A percentile compares a stretch with the other conserved stretches of the same genome.
phyloP scores from a whole-genome alignment of 2,329 filamentous ascomycete genomes.

The Venturia carpophila region DNA sequence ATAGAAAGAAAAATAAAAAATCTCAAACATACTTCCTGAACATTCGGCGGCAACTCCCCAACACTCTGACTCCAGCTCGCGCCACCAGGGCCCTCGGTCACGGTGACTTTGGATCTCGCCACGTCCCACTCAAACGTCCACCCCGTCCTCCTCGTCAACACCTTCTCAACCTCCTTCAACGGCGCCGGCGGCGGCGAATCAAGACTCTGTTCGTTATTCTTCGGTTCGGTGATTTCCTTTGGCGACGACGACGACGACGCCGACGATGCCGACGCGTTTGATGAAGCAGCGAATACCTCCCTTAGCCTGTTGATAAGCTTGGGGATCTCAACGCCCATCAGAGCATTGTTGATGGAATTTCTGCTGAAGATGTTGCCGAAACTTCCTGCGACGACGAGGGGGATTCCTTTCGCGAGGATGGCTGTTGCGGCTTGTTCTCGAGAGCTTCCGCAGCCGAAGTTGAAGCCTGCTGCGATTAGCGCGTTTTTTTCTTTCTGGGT shows the following conservation, averaged over 20 bases:
- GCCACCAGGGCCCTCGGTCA: slow-evolving; percentile 60
- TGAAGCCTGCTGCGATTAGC: slow-evolving; percentile 43
- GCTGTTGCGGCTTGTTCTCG: slow-evolving; percentile 85
- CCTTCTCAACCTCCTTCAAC: slow-evolving; percentile 41
- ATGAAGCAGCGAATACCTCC: slow-evolving; percentile 44
- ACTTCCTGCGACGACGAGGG: slow-evolving; percentile 70
- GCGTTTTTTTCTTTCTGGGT: background rate
- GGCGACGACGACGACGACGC: background rate
- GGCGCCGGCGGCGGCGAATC: slow-evolving; percentile 40
- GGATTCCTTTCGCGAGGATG: slow-evolving; percentile 71
- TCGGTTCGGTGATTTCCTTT: slow-evolving; percentile 35
- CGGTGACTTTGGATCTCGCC: slow-evolving; percentile 57
- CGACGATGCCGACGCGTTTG: background rate
- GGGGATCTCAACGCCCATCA: slow-evolving; percentile 65
- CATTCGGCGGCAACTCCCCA: slow-evolving; percentile 73
- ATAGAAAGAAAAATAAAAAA: too few relatives aligned
- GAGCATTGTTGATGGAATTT: slow-evolving; percentile 72
- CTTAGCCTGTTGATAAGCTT: slow-evolving; percentile 58
- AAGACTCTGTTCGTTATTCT: slow-evolving; percentile 42
- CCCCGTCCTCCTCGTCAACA: slow-evolving; percentile 63
- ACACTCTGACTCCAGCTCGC: slow-evolving; percentile 71
- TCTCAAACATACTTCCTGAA: slow-evolving; percentile 49
- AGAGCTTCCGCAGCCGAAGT: slow-evolving; percentile 77
- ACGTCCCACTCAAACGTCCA: slow-evolving; percentile 84
- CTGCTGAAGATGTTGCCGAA: slow-evolving; percentile 75